Evolutionary conservation across 106 monocot species (phyloP).

Genomic region (Platanthera zijinensis): DNA sequence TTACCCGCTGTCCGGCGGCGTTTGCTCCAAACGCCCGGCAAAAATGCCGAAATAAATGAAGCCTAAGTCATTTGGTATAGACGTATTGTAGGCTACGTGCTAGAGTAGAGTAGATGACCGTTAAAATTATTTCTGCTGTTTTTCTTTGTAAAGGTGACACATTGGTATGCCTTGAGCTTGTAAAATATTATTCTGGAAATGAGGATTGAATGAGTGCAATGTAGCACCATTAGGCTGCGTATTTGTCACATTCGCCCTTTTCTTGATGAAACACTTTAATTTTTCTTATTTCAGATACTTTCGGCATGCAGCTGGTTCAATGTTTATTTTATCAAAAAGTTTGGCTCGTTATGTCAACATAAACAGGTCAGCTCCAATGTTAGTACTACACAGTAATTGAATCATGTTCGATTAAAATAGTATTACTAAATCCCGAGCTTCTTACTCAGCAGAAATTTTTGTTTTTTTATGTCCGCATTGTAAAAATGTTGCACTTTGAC

Average conservation of each 20-base stretch:
- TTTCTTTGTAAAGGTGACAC: not conserved
- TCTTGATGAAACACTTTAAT: not conserved
- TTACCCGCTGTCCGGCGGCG: too few species aligned
- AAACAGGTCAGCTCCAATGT: conserved; percentile 54
- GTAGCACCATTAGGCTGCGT: not conserved
- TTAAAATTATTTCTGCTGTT: not conserved
- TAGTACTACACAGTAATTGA: too few species aligned
- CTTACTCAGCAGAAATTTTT: not conserved
- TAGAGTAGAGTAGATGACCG: not conserved
- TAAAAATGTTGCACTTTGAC: too few species aligned
- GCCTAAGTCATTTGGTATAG: too few species aligned
- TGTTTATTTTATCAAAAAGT: conserved; percentile 79
- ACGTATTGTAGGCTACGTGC: too few species aligned
- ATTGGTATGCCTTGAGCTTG: not conserved
- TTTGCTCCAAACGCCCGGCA: too few species aligned
- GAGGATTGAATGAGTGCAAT: not conserved
- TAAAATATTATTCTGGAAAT: not conserved
- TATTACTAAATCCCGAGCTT: not conserved
- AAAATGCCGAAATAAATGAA: too few species aligned
- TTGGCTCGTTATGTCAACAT: conserved; percentile 79
- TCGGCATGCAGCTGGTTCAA: conserved; percentile 79
- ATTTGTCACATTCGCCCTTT: not conserved
- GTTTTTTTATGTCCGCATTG: too few species aligned
- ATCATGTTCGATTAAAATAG: not conserved
- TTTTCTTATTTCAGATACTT: conserved; percentile 58